Evolutionary conservation across 2,329 filamentous ascomycete species (phyloP), one percentile per base, ranked within the genome.

Genomic region (Ascochyta fabae): DNA sequence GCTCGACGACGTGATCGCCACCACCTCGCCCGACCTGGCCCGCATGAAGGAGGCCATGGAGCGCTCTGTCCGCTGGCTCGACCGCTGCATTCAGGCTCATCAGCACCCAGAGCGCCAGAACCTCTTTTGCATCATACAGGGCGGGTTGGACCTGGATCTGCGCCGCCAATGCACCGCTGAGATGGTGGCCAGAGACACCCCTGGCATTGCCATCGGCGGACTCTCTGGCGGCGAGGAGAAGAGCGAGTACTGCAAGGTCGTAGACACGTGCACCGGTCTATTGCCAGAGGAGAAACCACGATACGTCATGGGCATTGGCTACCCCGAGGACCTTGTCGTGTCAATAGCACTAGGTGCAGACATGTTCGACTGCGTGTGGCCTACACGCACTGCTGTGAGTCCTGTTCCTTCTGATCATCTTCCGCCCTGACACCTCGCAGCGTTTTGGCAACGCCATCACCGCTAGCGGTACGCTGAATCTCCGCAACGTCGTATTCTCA

Each of bases 351-450:
- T 99, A 0, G 95, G 95, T 3, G 95, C 95, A 44, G 95, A 99
- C 77, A 99, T 99, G 95, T 99, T 99, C 73, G 95, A 99, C 78
- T 99, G 96, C 72, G 95, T 99, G 6, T 99, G 95, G 95, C 96
- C 95, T 1, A 98, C 95, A 4, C 84, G 95, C 49, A 99, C 95
- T 33, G 95, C 95, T 7, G 84, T 86, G 77, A 72, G 82, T 33
- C 39, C 34, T 41, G 9, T 6, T 27, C 24, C 33, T 34, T 22
- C 0, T 4, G 36, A 42, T 40, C 33, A 29, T 23, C 27, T 57
- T 19, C 39, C 36, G 5, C 39, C 23, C 57, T 60, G 53, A 53
- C 33, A 31, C 12, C 7, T 8, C 41, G 10, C 52, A 86, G 72
- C 87, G 95, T 31, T 99, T 99, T 71, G 95, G 96, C 56, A 97